Conservation (phyloP, 495 filamentous ascomycete genomes). For the Penicillium maclennaniae region DNA sequence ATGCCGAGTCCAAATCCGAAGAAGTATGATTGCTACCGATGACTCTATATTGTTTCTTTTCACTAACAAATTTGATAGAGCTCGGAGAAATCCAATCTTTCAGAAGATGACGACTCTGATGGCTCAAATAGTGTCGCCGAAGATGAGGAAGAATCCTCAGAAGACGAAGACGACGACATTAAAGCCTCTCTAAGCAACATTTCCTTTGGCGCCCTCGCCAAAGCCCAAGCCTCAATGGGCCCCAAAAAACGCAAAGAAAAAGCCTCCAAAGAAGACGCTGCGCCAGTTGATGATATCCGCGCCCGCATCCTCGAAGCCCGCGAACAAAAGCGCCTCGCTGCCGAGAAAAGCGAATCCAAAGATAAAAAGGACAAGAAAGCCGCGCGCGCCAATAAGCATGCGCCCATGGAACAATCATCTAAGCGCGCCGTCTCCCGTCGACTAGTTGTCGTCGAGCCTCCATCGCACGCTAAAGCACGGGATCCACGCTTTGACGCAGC, state of each 20-base stretch:
- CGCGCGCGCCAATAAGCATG: slow-evolving; percentile 76
- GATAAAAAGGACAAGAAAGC: slow-evolving; percentile 35
- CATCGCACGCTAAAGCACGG: slow-evolving; percentile 44
- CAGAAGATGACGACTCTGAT: slow-evolving; percentile 11
- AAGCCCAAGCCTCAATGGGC: slow-evolving; percentile 70
- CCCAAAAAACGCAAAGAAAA: slow-evolving; percentile 38
- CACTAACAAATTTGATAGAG: too few relatives aligned
- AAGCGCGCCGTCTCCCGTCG: slow-evolving; percentile 77
- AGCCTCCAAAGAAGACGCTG: slow-evolving; percentile 14
- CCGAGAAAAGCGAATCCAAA: slow-evolving; percentile 32
- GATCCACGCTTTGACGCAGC: slow-evolving; percentile 86
- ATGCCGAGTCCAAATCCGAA: slow-evolving; percentile 27
- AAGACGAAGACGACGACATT: slow-evolving; percentile 35
- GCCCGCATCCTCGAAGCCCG: slow-evolving; percentile 41
- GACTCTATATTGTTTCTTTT: too few relatives aligned
- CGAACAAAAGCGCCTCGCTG: slow-evolving; percentile 35
- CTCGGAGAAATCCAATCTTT: neutral
- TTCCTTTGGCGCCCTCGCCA: slow-evolving; percentile 83
- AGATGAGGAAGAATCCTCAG: slow-evolving; percentile 11
- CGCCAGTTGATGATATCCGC: slow-evolving; percentile 38
- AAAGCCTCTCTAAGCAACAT: slow-evolving; percentile 47
- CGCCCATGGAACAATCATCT: slow-evolving; percentile 73
- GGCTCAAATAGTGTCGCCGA: slow-evolving; percentile 20
- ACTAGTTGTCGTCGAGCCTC: slow-evolving; percentile 63
- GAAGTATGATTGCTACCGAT: slow-evolving; percentile 16